Evolutionary conservation across 2,329 filamentous ascomycete species (phyloP).

Genomic region (Acrocalymma vagum): DNA sequence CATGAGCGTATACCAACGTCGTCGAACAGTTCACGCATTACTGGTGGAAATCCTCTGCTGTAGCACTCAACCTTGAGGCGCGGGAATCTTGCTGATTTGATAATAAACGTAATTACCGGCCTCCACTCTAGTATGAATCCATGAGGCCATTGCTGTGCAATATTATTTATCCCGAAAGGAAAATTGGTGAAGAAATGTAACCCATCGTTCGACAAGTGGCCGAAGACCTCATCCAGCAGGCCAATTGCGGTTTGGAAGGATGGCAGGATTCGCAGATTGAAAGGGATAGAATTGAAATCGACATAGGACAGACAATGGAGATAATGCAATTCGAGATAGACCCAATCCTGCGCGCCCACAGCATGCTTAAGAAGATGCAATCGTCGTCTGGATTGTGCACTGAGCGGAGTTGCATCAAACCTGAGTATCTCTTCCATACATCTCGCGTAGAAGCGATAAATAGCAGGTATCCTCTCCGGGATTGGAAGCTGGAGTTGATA

Average conservation of each 20-base stretch:
- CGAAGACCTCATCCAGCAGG: slow-evolving; percentile 55
- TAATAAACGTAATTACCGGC: slow-evolving; percentile 49
- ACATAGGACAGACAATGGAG: slow-evolving; percentile 35
- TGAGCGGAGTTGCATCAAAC: too few species aligned
- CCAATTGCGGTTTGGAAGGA: slow-evolving; percentile 36
- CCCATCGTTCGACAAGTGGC: slow-evolving; percentile 49
- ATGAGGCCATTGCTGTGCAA: slow-evolving; percentile 29
- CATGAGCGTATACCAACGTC: slow-evolving; percentile 59
- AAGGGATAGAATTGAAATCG: slow-evolving; percentile 46
- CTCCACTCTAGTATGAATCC: slow-evolving; percentile 43
- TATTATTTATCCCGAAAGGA: slow-evolving; percentile 47
- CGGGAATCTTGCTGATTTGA: slow-evolving; percentile 40
- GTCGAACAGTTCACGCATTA: slow-evolving; percentile 64
- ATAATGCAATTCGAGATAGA: slow-evolving; percentile 40
- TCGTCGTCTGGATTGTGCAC: too few species aligned
- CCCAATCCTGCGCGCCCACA: slow-evolving; percentile 33
- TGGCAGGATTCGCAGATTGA: slow-evolving; percentile 46
- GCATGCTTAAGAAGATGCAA: slow-evolving; percentile 46
- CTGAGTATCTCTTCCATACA: too few species aligned
- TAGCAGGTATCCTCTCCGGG: too few species aligned
- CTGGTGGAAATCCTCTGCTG: slow-evolving; percentile 57
- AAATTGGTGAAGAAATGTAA: slow-evolving; percentile 59
- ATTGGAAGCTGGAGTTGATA: too few species aligned
- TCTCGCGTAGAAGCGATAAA: too few species aligned
- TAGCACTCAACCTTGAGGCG: slow-evolving; percentile 24